A percentile compares a stretch with the other conserved stretches of the same genome.
Evolutionary conservation across 371 early-diverging fungal genomes (phyloP).

Genomic region (Amoeboradix gromovi): DNA sequence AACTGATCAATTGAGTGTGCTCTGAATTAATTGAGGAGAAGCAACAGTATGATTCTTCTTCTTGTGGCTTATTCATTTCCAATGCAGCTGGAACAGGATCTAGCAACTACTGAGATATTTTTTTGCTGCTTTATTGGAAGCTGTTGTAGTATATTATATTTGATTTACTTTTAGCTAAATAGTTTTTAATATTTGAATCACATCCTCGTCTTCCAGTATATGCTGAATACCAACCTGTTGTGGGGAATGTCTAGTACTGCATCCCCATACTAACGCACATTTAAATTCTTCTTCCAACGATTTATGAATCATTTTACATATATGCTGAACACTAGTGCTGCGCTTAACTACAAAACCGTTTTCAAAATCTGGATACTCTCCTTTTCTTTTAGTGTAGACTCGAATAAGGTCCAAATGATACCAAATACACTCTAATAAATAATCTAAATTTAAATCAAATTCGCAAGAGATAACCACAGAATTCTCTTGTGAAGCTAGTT

Average conservation of each 20-base stretch:
- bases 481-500: constrained; percentile 42
- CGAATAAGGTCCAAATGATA: constrained; percentile 1
- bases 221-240: too few species aligned
- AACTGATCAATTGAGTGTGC: too few species aligned
- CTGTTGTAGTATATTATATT: neutral
- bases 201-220: too few species aligned
- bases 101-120: neutral
- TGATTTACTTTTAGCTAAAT: neutral
- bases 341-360: constrained; percentile 61
- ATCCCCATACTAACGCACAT: constrained; percentile 17
- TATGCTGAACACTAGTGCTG: constrained; percentile 10
- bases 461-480: constrained; percentile 74
- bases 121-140: neutral
- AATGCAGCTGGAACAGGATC: neutral
- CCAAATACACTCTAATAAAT: constrained; percentile 7
- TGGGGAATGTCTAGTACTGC: too few species aligned
- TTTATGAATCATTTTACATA: constrained; percentile 15
- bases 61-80: neutral
- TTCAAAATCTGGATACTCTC: constrained; percentile 66
- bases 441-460: constrained; percentile 17
- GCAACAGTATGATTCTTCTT: neutral
- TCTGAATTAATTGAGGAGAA: too few species aligned
- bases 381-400: constrained; percentile 14
- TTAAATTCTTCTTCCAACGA: constrained; percentile 12
- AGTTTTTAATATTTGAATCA: too few species aligned